Conservation (phyloP, 1,139 yeast species). For the Pichia sp. region DNA sequence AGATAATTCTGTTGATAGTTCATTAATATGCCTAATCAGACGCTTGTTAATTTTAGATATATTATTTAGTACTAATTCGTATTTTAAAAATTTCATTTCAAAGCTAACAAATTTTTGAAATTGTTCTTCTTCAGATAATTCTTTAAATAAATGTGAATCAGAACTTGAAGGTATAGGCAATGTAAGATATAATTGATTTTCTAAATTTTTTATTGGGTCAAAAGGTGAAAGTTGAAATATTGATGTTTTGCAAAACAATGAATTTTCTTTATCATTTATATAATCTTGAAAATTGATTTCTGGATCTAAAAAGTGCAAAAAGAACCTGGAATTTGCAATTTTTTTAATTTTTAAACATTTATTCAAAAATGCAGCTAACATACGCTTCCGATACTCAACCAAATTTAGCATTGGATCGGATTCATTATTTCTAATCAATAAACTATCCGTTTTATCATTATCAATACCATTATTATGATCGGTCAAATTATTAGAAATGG, state of each 20-base stretch:
- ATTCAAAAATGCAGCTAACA: conserved; percentile 71
- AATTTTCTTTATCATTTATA: conserved; percentile 21
- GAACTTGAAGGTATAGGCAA: conserved; percentile 28
- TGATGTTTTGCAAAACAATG: conserved; percentile 23
- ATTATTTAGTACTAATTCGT: conserved; percentile 47
- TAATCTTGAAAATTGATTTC: conserved; percentile 61
- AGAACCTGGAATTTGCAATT: conserved; percentile 55
- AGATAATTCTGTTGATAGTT: conserved; percentile 59
- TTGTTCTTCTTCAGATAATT: conserved; percentile 24
- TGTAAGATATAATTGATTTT: conserved; percentile 29
- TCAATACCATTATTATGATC: conserved; percentile 1
- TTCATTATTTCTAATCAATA: neutral
- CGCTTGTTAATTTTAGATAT: conserved; percentile 64
- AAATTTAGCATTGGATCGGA: conserved; percentile 26
- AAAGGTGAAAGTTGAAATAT: conserved; percentile 27
- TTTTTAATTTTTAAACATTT: conserved; percentile 58
- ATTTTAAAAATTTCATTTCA: conserved; percentile 47
- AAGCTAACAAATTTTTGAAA: conserved; percentile 35
- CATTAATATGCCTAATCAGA: conserved; percentile 55
- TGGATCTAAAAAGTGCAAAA: conserved; percentile 77
- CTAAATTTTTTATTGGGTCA: conserved; percentile 25
- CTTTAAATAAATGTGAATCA: conserved; percentile 22
- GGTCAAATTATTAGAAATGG: conserved; percentile 1
- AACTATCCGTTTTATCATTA: conserved; percentile 2
- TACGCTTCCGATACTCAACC: conserved; percentile 63